These are phyloP conservation scores for Tricholoma terreum DNA, from an alignment of 768 basidiomycete species.

Conservation along the genomic window DNA sequence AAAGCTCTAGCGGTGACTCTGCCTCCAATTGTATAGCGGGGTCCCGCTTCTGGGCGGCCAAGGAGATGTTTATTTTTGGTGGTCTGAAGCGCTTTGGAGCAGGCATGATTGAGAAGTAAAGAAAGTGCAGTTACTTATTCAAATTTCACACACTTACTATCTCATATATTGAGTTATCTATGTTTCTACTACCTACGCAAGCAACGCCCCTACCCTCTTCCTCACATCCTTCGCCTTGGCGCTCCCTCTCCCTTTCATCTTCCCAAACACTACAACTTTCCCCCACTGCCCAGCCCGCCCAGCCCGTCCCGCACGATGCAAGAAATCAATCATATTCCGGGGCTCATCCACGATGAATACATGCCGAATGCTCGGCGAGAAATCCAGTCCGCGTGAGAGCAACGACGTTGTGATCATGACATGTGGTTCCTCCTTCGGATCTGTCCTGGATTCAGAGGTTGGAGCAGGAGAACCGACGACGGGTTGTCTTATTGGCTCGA, in stretches of 20 bases:
- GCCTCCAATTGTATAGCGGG: constrained; percentile 36
- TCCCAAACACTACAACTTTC: constrained; percentile 76
- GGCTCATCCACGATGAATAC: constrained; percentile 89
- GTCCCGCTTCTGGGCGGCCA: constrained; percentile 30
- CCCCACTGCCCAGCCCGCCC: constrained; percentile 72
- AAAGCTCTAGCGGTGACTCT: constrained; percentile 31
- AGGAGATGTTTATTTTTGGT: constrained; percentile 47
- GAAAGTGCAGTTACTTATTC: no score
- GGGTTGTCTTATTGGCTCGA: constrained; percentile 1
- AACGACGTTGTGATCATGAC: constrained; percentile 89
- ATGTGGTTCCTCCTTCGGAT: constrained; percentile 43
- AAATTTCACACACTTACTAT: background rate
- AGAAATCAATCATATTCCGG: constrained; percentile 85
- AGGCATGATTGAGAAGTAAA: constrained; percentile 14
- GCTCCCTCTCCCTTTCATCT: constrained; percentile 62
- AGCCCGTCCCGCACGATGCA: constrained; percentile 86
- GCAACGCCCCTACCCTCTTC: constrained; percentile 45
- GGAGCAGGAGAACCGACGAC: background rate
- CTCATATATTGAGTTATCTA: no score
- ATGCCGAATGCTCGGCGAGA: constrained; percentile 70
- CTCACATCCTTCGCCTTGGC: constrained; percentile 47
- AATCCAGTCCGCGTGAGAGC: constrained; percentile 88
- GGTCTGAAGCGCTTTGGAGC: constrained; percentile 44
- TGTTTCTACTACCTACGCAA: constrained; percentile 3
- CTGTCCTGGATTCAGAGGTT: constrained; percentile 18